Evolutionary conservation across 192 early-diverging fungal species (phyloP).

Genomic region (Backusella australiensis): DNA sequence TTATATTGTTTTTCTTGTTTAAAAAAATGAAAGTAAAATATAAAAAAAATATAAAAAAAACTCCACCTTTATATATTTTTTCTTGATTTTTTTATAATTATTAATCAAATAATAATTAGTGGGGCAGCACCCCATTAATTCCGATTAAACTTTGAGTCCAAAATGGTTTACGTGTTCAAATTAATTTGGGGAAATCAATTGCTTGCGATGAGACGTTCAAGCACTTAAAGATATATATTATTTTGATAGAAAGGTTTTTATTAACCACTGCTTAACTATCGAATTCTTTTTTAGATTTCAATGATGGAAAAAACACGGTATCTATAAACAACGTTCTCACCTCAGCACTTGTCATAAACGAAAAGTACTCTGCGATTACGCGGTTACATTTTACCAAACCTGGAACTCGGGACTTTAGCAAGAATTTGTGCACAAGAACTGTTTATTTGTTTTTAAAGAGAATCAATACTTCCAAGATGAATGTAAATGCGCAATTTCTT

Average conservation of each 20-base stretch:
- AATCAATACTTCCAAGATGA: too few relatives aligned
- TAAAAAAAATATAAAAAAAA: too few relatives aligned
- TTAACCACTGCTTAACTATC: neutral
- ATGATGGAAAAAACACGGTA: neutral
- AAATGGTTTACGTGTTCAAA: neutral
- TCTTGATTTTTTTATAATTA: neutral
- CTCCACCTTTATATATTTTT: neutral
- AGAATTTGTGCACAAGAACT: neutral
- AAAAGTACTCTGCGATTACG: neutral
- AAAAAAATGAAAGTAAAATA: neutral
- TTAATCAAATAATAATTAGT: too few relatives aligned
- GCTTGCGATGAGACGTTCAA: neutral
- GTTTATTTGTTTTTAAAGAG: neutral
- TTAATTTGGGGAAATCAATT: neutral
- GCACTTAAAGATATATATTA: neutral
- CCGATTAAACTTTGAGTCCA: neutral
- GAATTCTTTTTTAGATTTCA: neutral
- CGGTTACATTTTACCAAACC: neutral
- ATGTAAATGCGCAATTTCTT: neutral
- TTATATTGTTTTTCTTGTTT: neutral
- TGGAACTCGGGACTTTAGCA: neutral
- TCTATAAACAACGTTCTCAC: neutral
- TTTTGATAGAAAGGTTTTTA: neutral
- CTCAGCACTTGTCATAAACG: neutral
- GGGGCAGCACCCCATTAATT: neutral